phyloP scores from a whole-genome alignment of 1,284 basidiomycete genomes.

The Jaminaea rosea region DNA sequence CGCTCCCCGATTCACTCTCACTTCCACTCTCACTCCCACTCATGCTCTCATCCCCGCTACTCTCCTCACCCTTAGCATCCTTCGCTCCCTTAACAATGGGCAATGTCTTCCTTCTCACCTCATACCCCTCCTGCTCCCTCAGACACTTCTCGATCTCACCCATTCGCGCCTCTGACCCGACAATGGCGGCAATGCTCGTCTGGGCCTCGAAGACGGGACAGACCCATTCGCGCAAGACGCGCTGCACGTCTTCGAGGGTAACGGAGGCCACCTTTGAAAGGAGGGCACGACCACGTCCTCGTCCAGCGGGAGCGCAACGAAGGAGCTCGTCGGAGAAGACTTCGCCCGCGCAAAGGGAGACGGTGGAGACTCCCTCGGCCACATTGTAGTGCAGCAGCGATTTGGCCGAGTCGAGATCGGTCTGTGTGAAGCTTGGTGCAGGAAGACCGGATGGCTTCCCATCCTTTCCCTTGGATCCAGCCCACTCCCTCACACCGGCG shows the following conservation, averaged over 20 bases:
- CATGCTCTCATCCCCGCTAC: background rate
- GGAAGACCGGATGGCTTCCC: background rate
- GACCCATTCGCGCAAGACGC: slow-evolving; percentile 65
- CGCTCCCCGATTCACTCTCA: slow-evolving; percentile 4
- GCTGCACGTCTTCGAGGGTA: slow-evolving; percentile 66
- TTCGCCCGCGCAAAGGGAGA: slow-evolving; percentile 63
- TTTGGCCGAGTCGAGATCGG: slow-evolving; percentile 55
- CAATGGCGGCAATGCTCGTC: slow-evolving; percentile 69
- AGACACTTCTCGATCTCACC: slow-evolving; percentile 65
- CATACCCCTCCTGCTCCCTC: slow-evolving; percentile 62
- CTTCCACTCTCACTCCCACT: slow-evolving; percentile 9
- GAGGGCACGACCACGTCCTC: slow-evolving; percentile 28
- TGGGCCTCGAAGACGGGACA: slow-evolving; percentile 74
- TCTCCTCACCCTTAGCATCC: slow-evolving; percentile 8
- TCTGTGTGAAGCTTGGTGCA: slow-evolving; percentile 4
- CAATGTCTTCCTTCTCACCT: slow-evolving; percentile 64
- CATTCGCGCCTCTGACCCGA: slow-evolving; percentile 70
- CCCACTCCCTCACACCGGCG: too few species aligned
- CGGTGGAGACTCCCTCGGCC: slow-evolving; percentile 71
- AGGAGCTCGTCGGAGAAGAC: slow-evolving; percentile 31
- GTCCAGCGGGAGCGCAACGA: slow-evolving; percentile 24
- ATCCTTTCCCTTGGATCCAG: too few species aligned
- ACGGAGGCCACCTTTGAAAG: slow-evolving; percentile 53
- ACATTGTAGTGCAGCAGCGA: slow-evolving; percentile 78
- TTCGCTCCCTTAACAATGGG: slow-evolving; percentile 53